Percentiles rank a stretch among this genome's conserved stretches.
These are phyloP conservation scores for Nigrospora osmanthi DNA, from an alignment of 2,329 filamentous ascomycete species.

Conservation along the genomic window DNA sequence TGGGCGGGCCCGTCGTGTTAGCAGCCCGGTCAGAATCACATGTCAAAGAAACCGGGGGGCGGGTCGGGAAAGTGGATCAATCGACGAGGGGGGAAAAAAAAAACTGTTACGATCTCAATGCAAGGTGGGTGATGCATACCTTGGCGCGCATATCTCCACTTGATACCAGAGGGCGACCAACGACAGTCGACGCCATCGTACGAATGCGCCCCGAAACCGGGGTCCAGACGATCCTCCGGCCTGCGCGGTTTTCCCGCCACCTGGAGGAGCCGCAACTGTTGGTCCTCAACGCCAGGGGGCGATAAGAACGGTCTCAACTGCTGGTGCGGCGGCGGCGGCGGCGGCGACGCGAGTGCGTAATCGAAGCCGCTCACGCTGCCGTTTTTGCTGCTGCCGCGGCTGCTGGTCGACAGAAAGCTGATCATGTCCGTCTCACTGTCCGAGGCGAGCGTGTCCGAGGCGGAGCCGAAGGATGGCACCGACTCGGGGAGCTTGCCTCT, in stretches of 20 bases:
- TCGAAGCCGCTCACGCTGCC: background rate
- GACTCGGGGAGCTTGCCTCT: background rate
- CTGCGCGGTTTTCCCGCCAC: background rate
- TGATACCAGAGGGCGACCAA: slow-evolving; percentile 6
- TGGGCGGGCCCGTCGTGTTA: background rate
- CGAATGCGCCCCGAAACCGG: background rate
- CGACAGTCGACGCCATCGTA: slow-evolving; percentile 1
- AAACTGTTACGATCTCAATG: background rate
- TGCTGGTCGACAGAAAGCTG: background rate
- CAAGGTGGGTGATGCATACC: background rate
- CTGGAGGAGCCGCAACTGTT: background rate
- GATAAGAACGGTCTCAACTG: background rate
- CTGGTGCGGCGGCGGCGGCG: background rate
- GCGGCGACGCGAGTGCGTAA: background rate
- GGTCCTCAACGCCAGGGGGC: background rate
- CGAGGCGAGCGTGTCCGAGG: background rate
- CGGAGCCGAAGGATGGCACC: background rate
- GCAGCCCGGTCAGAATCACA: background rate
- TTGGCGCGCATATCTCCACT: slow-evolving; percentile 8
- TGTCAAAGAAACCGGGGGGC: background rate
- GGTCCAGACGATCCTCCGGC: background rate
- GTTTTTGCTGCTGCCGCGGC: background rate
- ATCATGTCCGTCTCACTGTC: background rate
- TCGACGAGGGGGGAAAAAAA: no score
- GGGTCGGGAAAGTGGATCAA: no score